A percentile compares a stretch with the other conserved stretches of the same genome.
These are phyloP conservation scores for Phlebiopsis gigantea DNA, from an alignment of 768 basidiomycete genomes.

Conservation along the genomic window DNA sequence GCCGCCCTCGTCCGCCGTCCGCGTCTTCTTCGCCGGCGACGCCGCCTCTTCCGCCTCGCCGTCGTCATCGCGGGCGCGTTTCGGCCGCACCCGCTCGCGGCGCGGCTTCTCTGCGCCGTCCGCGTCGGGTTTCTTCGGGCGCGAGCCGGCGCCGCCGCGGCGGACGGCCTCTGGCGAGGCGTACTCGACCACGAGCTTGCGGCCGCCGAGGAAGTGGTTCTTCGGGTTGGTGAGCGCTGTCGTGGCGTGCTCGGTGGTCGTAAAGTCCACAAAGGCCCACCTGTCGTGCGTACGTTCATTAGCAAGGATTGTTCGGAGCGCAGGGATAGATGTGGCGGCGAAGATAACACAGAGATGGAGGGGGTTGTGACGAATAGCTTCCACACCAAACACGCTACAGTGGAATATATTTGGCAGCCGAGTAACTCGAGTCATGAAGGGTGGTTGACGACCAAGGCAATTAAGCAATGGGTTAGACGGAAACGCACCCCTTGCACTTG, in stretches of 20 bases:
- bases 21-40: slow-evolving; percentile 22
- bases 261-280: slow-evolving; percentile 94
- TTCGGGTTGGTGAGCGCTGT: slow-evolving; percentile 74
- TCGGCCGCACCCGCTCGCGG: slow-evolving; percentile 11
- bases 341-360: no score
- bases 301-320: neutral
- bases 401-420: no score
- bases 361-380: no score
- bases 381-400: no score
- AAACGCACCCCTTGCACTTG: slow-evolving; percentile 87
- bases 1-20: slow-evolving; percentile 12
- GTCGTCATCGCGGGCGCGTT: slow-evolving; percentile 9
- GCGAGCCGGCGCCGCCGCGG: slow-evolving; percentile 49
- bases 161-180: slow-evolving; percentile 87
- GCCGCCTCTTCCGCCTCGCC: slow-evolving; percentile 12
- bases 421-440: no score
- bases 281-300: slow-evolving; percentile 37
- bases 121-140: neutral
- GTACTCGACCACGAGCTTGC: slow-evolving; percentile 83
- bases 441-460: slow-evolving; percentile 1
- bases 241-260: slow-evolving; percentile 72
- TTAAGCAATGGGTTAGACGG: neutral
- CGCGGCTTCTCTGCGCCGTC: neutral
- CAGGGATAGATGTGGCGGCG: no score
- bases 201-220: slow-evolving; percentile 80